These are phyloP conservation scores for Acrodontium crateriforme DNA, from an alignment of 2,329 filamentous ascomycete species.

Conservation along the genomic window DNA sequence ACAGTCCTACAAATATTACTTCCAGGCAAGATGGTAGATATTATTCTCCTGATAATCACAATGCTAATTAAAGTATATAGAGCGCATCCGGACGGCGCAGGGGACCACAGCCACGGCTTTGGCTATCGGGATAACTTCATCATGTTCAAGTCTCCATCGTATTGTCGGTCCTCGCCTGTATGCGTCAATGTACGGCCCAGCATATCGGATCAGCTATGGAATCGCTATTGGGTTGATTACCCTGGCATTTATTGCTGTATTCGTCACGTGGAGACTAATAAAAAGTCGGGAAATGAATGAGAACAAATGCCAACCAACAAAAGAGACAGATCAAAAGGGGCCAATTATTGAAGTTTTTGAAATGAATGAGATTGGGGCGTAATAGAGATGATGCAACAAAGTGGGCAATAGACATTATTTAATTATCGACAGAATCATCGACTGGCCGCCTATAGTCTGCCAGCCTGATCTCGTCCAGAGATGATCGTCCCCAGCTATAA, in stretches of 20 bases:
- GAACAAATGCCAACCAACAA: too few species aligned
- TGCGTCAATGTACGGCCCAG: conserved; percentile 26
- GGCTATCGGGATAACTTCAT: conserved; percentile 26
- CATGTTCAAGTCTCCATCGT: conserved; percentile 23
- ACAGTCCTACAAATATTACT: conserved; percentile 28
- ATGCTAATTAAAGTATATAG: too few species aligned
- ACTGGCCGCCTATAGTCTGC: too few species aligned
- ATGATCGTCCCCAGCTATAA: conserved; percentile 11
- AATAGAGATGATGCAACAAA: too few species aligned
- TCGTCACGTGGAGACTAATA: conserved; percentile 8
- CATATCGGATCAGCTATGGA: conserved; percentile 25
- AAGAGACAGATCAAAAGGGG: too few species aligned
- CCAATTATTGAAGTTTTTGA: too few species aligned
- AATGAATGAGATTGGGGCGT: too few species aligned
- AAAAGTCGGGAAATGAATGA: too few species aligned
- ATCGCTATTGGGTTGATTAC: conserved; percentile 23
- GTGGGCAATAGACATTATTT: too few species aligned
- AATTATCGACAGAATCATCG: too few species aligned
- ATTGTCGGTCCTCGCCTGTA: conserved; percentile 30
- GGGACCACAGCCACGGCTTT: conserved; percentile 27
- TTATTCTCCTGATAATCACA: too few species aligned
- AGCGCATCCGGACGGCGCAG: conserved; percentile 26
- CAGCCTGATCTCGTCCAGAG: too few species aligned
- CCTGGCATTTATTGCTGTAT: conserved; percentile 13
- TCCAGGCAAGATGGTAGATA: conserved; percentile 19